Percentiles rank a stretch among this genome's conserved stretches.
Evolutionary conservation across 345 rosid species (phyloP).

Genomic region (Eucalyptus erythrocorys): DNA sequence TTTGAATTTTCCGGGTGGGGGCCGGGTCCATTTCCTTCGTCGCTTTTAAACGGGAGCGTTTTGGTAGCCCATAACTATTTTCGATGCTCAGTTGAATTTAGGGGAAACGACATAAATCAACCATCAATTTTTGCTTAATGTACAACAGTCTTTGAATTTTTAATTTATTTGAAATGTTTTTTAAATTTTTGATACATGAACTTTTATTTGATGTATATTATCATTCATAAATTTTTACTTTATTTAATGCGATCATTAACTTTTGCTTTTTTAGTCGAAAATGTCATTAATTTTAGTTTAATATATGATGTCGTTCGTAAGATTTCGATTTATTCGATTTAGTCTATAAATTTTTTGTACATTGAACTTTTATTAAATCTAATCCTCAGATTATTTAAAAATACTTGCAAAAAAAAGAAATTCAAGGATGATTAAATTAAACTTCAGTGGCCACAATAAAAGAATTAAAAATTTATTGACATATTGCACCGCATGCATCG

Average conservation of each 20-base stretch:
- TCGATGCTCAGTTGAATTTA: background rate
- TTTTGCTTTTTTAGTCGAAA: no score
- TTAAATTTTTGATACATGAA: no score
- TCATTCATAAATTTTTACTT: background rate
- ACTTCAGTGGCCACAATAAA: no score
- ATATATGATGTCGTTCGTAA: rapidly evolving
- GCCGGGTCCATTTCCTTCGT: background rate
- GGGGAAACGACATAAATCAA: background rate
- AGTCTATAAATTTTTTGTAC: no score
- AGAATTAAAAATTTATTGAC: background rate
- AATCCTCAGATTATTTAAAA: no score
- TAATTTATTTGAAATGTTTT: no score
- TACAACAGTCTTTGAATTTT: rapidly evolving
- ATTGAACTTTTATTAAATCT: no score
- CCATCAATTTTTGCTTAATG: background rate
- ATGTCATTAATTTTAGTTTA: background rate
- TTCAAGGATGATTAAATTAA: background rate
- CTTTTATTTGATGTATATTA: no score
- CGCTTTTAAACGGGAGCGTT: background rate
- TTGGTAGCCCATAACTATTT: background rate
- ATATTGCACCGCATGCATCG: background rate
- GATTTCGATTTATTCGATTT: no score
- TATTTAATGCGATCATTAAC: rapidly evolving
- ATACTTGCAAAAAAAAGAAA: background rate
- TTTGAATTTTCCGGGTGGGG: background rate